Percentiles rank a stretch among this genome's conserved stretches.
These are phyloP conservation scores for Trichoderma simmonsii DNA, from an alignment of 2,329 filamentous ascomycete species.

Conservation along the genomic window DNA sequence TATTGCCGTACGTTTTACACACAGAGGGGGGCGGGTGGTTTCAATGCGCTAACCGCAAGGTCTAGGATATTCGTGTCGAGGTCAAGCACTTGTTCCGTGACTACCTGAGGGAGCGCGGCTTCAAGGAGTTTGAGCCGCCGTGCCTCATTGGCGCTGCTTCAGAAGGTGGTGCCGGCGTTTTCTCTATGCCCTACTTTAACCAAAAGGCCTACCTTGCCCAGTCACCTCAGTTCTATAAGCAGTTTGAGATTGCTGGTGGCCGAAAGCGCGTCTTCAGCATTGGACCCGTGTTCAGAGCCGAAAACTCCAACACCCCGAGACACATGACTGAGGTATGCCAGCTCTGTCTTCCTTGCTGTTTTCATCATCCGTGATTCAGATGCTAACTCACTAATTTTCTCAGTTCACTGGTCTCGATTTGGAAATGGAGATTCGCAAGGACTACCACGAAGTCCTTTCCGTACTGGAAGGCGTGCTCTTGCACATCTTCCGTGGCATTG, in stretches of 20 bases:
- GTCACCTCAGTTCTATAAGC: constrained; percentile 83
- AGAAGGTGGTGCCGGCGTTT: constrained; percentile 91
- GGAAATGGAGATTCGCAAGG: constrained; percentile 81
- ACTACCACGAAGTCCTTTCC: constrained; percentile 71
- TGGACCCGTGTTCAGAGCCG: constrained; percentile 80
- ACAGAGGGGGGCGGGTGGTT: no score
- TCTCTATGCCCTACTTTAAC: constrained; percentile 86
- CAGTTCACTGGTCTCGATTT: constrained; percentile 83
- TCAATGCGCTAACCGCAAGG: constrained; percentile 20
- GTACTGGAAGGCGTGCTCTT: constrained; percentile 73
- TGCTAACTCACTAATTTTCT: neutral
- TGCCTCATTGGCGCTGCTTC: constrained; percentile 86
- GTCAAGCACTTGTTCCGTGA: constrained; percentile 70
- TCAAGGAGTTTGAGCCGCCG: constrained; percentile 83
- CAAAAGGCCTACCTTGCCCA: constrained; percentile 77
- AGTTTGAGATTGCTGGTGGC: constrained; percentile 77
- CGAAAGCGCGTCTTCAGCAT: constrained; percentile 76
- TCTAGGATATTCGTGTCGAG: constrained; percentile 42
- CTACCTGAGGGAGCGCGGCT: constrained; percentile 72
- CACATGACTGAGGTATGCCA: constrained; percentile 70
- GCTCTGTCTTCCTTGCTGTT: neutral
- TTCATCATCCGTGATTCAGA: neutral
- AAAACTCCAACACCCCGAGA: constrained; percentile 78
- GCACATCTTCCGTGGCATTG: constrained; percentile 67
- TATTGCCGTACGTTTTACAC: constrained; percentile 61